phyloP scores from a whole-genome alignment of 2,329 filamentous ascomycete genomes.

The Cytospora leucostoma region DNA sequence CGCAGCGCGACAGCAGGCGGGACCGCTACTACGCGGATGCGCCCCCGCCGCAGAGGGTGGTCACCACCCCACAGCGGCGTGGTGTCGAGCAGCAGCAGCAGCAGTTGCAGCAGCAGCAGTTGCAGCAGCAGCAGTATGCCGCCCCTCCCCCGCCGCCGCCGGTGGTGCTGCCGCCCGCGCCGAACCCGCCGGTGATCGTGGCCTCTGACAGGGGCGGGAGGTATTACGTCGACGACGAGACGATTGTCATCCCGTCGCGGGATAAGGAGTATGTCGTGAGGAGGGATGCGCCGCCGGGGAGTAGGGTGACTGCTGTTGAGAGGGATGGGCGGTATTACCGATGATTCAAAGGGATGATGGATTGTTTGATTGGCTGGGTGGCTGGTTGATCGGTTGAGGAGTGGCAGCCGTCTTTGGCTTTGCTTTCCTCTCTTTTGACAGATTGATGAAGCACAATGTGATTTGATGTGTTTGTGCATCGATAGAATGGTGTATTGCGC shows the following conservation, averaged over 20 bases:
- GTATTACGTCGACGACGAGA: constrained; percentile 23
- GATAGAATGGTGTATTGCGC: neutral
- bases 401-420: neutral
- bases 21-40: constrained; percentile 15
- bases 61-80: constrained; percentile 1
- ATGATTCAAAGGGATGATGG: neutral
- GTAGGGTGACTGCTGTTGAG: constrained; percentile 9
- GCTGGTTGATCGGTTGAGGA: neutral
- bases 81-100: neutral
- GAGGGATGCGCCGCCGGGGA: constrained; percentile 16
- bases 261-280: constrained; percentile 20
- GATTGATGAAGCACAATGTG: neutral
- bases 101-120: too few species aligned
- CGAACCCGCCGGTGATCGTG: constrained; percentile 6
- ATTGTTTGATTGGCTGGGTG: neutral
- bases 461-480: neutral
- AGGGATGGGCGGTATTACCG: constrained; percentile 19
- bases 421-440: neutral
- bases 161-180: constrained; percentile 9
- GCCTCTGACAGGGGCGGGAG: neutral
- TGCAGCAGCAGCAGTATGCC: neutral
- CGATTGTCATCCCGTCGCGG: constrained; percentile 21
- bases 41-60: neutral
- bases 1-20: constrained; percentile 12
- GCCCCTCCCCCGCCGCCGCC: neutral